Percentiles rank a stretch among this genome's conserved stretches.
phyloP scores from a whole-genome alignment of 1,284 basidiomycete genomes.

The Cutaneotrichosporon dermatis region DNA sequence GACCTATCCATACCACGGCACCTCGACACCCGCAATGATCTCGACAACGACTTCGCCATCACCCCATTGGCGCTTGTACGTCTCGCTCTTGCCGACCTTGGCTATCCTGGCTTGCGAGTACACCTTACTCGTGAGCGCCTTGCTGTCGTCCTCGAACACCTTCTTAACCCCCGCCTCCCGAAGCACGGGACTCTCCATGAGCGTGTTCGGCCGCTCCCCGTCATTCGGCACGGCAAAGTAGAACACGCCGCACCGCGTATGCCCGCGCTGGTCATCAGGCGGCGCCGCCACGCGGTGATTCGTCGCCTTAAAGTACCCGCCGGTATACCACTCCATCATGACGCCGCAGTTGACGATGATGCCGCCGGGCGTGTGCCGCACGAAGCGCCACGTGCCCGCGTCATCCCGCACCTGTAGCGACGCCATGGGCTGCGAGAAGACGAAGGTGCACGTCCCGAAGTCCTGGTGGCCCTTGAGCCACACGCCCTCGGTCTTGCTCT shows the following conservation, averaged over 20 bases:
- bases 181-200: slow-evolving; percentile 40
- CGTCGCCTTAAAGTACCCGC: slow-evolving; percentile 38
- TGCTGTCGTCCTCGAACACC: slow-evolving; percentile 17
- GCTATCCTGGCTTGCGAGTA: slow-evolving; percentile 25
- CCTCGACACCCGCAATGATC: slow-evolving; percentile 24
- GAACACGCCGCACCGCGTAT: slow-evolving; percentile 45
- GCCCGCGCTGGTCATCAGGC: slow-evolving; percentile 46
- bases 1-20: slow-evolving; percentile 21
- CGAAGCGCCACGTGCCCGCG: slow-evolving; percentile 23
- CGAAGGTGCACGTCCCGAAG: slow-evolving; percentile 14
- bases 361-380: slow-evolving; percentile 23
- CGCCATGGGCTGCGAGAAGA: slow-evolving; percentile 26
- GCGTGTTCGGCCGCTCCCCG: slow-evolving; percentile 33
- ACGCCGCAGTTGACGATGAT: slow-evolving; percentile 30
- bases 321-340: slow-evolving; percentile 32
- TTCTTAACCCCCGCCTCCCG: slow-evolving; percentile 13
- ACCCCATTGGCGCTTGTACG: slow-evolving; percentile 25
- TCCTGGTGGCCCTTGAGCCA: slow-evolving; percentile 31
- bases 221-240: slow-evolving; percentile 51
- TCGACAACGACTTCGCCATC: slow-evolving; percentile 24
- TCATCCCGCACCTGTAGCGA: slow-evolving; percentile 24
- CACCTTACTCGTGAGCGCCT: slow-evolving; percentile 17
- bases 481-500: slow-evolving; percentile 20
- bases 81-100: slow-evolving; percentile 27
- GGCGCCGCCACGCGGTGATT: slow-evolving; percentile 49